Evolutionary conservation across 176 grass and related monocot genomes (phyloP).

Genomic region (Alopecurus myosuroides): DNA sequence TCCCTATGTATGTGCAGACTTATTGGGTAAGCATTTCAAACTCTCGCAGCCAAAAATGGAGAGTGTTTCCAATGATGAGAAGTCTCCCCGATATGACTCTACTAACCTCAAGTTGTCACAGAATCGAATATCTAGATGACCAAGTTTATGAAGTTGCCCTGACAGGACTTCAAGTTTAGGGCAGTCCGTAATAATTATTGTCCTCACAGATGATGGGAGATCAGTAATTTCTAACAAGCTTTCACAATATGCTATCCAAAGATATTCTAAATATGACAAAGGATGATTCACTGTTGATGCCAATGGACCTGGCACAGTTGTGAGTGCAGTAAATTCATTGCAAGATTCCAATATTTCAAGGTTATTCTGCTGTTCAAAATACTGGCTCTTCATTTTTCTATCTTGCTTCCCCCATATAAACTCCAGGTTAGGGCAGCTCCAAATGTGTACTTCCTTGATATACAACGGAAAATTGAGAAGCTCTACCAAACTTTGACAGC

Average conservation of each 20-base stretch:
- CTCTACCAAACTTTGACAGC: too few species aligned
- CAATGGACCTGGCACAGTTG: too few species aligned
- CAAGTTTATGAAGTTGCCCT: background rate
- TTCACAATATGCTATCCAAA: background rate
- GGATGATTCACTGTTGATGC: background rate
- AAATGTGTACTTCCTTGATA: too few species aligned
- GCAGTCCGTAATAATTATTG: background rate
- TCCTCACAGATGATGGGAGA: background rate
- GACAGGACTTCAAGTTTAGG: slow-evolving; percentile 7
- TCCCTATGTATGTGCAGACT: background rate
- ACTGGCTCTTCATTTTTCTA: too few species aligned
- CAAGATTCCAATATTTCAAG: too few species aligned
- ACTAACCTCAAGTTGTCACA: background rate
- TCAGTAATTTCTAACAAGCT: background rate
- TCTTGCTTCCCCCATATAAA: too few species aligned
- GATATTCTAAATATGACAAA: background rate
- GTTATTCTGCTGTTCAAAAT: too few species aligned
- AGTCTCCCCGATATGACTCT: background rate
- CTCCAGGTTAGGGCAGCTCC: too few species aligned
- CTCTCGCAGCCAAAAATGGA: background rate
- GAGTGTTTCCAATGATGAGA: slow-evolving; percentile 7
- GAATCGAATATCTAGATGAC: background rate
- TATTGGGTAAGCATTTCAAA: background rate
- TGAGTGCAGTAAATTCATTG: too few species aligned
- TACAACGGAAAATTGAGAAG: too few species aligned